These are phyloP conservation scores for Solanum ossicruentum DNA, from an alignment of 257 asterid species.

Conservation along the genomic window DNA sequence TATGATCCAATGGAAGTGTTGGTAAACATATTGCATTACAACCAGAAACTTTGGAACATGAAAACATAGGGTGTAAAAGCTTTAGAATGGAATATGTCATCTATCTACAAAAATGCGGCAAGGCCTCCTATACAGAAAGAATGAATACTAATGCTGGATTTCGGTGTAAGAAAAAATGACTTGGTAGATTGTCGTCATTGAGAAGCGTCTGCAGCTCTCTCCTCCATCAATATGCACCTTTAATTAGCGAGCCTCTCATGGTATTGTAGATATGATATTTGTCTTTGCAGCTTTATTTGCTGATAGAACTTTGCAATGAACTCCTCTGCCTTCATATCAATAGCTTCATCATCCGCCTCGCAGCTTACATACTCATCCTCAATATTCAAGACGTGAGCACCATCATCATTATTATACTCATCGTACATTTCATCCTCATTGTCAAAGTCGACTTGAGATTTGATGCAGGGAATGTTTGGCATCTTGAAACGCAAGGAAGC, in stretches of 20 bases:
- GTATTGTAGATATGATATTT: constrained; percentile 18
- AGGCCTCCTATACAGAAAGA: background rate
- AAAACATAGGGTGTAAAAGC: background rate
- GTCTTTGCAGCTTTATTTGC: constrained; percentile 65
- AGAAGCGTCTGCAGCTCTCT: background rate
- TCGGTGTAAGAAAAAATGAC: background rate
- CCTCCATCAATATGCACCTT: constrained; percentile 5
- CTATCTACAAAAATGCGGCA: background rate
- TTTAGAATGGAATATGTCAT: background rate
- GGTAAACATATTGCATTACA: background rate
- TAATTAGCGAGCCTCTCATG: constrained; percentile 2
- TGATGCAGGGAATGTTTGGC: constrained; percentile 71
- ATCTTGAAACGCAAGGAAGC: constrained; percentile 57
- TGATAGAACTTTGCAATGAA: constrained; percentile 63
- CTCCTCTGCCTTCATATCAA: constrained; percentile 68
- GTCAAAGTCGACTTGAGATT: constrained; percentile 45
- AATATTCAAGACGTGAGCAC: background rate
- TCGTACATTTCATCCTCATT: background rate
- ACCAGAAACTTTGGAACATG: background rate
- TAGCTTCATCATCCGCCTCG: constrained; percentile 25
- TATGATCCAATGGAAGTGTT: background rate
- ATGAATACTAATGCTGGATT: background rate
- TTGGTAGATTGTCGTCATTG: background rate
- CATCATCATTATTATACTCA: background rate
- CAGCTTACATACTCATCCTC: background rate